Conservation (phyloP, 441 rosid genomes). For the Pelargonium australe region DNA sequence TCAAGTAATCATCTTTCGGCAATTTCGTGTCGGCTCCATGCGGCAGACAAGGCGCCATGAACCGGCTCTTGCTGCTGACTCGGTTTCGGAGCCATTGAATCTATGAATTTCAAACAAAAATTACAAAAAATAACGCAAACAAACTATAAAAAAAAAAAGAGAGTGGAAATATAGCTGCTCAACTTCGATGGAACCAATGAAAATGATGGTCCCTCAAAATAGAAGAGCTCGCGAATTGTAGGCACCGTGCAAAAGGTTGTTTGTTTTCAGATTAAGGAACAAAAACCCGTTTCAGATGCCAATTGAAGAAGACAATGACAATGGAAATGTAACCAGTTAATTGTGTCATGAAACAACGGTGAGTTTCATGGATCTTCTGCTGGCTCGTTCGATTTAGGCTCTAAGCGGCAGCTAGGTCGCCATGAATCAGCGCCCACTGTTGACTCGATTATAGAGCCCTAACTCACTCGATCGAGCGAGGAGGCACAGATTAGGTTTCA, state of each 20-base stretch:
- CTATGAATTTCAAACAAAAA: not conserved
- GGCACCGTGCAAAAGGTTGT: conserved; percentile 46
- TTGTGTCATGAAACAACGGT: conserved; percentile 34
- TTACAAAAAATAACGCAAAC: not conserved
- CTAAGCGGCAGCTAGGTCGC: conserved; percentile 47
- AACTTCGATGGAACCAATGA: conserved; percentile 32
- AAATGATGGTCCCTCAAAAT: conserved; percentile 18
- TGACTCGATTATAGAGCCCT: conserved; percentile 40
- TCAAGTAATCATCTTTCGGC: conserved; percentile 8
- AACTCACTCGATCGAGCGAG: too few species aligned
- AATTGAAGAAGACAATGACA: not conserved
- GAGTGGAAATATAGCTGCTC: conserved; percentile 25
- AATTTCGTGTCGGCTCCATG: conserved; percentile 15
- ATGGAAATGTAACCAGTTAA: conserved; percentile 23
- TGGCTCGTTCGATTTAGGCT: conserved; percentile 32
- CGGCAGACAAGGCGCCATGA: conserved; percentile 21
- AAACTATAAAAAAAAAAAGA: too few species aligned
- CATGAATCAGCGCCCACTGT: conserved; percentile 38
- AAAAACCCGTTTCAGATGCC: conserved; percentile 46
- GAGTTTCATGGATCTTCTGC: conserved; percentile 41
- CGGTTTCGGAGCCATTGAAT: not conserved
- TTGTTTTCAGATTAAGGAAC: conserved; percentile 14
- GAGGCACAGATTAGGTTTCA: too few species aligned
- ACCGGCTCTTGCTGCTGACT: conserved; percentile 13
- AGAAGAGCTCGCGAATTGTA: conserved; percentile 18